Conservation (phyloP, 768 basidiomycete species). For the Agrocybe pediades region DNA sequence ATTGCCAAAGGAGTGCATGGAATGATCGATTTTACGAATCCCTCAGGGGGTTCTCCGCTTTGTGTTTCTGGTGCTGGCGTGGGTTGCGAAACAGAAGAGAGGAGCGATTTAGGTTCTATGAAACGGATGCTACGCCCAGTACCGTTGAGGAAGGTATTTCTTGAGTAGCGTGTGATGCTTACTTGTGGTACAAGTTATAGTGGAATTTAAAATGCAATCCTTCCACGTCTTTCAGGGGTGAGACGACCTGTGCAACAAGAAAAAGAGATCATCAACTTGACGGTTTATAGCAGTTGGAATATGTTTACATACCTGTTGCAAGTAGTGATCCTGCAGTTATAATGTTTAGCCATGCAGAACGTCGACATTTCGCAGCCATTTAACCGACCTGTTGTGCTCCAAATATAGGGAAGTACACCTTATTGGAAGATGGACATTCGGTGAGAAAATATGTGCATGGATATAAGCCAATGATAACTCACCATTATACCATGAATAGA, state of each 20-base stretch:
- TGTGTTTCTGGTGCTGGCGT: constrained; percentile 35
- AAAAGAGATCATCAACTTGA: neutral
- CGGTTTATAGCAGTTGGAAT: neutral
- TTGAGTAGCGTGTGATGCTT: constrained; percentile 22
- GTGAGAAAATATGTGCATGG: constrained; percentile 1
- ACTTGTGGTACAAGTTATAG: constrained; percentile 96
- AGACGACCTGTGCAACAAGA: constrained; percentile 65
- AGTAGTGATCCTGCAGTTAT: constrained; percentile 79
- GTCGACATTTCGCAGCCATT: neutral
- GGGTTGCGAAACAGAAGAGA: constrained; percentile 45
- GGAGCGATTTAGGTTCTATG: constrained; percentile 76
- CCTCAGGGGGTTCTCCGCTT: constrained; percentile 70
- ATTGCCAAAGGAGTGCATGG: constrained; percentile 97
- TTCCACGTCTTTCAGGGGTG: constrained; percentile 96
- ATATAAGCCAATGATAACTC: constrained; percentile 20
- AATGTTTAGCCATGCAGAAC: neutral
- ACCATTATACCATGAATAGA: constrained; percentile 95
- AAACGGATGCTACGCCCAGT: constrained; percentile 76
- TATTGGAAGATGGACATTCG: constrained; percentile 1
- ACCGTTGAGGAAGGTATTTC: neutral
- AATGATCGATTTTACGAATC: constrained; percentile 93
- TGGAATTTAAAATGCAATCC: constrained; percentile 96
- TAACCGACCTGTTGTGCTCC: constrained; percentile 79
- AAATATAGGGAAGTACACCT: constrained; percentile 98
- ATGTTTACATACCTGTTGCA: constrained; percentile 80